Evolutionary conservation across 2,329 filamentous ascomycete species (phyloP).

Genomic region (Alternaria conjuncta): DNA sequence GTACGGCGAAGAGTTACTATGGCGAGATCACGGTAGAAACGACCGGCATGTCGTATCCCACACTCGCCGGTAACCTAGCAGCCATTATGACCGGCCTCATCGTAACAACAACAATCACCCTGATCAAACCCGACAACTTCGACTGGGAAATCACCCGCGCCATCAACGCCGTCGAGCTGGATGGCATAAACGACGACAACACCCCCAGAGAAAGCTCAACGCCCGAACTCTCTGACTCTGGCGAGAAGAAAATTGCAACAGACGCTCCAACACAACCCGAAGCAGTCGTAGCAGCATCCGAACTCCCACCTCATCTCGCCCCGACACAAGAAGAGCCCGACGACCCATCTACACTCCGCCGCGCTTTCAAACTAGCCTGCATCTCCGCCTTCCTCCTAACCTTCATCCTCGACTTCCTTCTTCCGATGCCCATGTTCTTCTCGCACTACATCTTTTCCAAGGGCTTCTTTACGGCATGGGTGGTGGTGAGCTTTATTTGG

Average conservation of each 20-base stretch:
- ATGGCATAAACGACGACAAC: conserved; percentile 14
- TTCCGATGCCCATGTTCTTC: conserved; percentile 53
- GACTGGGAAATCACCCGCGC: conserved; percentile 50
- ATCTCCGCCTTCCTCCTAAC: conserved; percentile 48
- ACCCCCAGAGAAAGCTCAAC: conserved; percentile 10
- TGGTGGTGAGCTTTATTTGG: conserved; percentile 52
- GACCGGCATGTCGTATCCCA: conserved; percentile 49
- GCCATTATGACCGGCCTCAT: conserved; percentile 45
- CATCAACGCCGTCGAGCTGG: conserved; percentile 41
- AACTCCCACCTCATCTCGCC: conserved; percentile 26
- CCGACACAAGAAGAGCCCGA: conserved; percentile 31
- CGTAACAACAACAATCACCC: conserved; percentile 43
- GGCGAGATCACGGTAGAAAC: conserved; percentile 49
- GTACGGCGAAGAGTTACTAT: conserved; percentile 44
- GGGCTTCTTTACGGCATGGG: conserved; percentile 52
- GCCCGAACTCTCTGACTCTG: conserved; percentile 10
- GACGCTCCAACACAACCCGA: conserved; percentile 1
- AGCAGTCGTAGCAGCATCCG: background rate
- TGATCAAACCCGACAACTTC: conserved; percentile 46
- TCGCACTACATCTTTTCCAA: conserved; percentile 50
- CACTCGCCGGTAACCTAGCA: conserved; percentile 49
- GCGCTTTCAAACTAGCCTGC: conserved; percentile 49
- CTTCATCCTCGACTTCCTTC: conserved; percentile 50
- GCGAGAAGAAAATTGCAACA: conserved; percentile 14
- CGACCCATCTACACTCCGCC: conserved; percentile 37